Evolutionary conservation across 2,329 filamentous ascomycete species (phyloP).

Genomic region (Phoma sp.): DNA sequence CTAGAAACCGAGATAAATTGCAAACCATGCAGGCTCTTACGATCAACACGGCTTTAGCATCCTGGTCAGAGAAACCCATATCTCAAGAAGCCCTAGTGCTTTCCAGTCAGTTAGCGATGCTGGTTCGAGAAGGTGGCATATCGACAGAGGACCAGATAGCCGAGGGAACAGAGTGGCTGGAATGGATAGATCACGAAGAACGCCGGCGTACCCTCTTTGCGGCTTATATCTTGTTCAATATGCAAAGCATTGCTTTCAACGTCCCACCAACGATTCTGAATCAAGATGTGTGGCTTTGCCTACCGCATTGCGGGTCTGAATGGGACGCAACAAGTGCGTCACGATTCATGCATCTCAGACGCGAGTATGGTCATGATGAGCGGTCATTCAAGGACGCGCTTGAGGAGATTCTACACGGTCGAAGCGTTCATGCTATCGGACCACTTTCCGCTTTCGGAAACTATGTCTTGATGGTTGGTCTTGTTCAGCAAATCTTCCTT

Average conservation of each 20-base stretch:
- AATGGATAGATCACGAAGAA: not conserved
- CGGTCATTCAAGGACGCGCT: not conserved
- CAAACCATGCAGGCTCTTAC: not conserved
- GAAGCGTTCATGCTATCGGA: not conserved
- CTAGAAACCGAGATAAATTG: not conserved
- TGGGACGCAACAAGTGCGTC: not conserved
- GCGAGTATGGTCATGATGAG: not conserved
- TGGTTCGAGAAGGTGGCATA: not conserved
- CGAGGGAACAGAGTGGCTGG: not conserved
- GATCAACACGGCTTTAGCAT: not conserved
- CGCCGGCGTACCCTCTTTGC: not conserved
- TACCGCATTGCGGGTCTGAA: not conserved
- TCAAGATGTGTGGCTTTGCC: not conserved
- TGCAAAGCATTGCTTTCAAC: constrained; percentile 1
- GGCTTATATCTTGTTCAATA: not conserved
- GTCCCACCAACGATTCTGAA: not conserved
- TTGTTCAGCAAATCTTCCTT: not conserved
- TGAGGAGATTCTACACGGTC: not conserved
- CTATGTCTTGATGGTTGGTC: not conserved
- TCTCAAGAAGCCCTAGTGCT: not conserved
- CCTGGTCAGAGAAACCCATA: not conserved
- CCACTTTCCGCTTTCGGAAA: not conserved
- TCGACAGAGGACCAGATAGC: not conserved
- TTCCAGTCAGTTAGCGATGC: not conserved
- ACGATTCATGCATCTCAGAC: not conserved